A percentile compares a stretch with the other conserved stretches of the same genome.
These are phyloP conservation scores for Stephanocyclus meneghinianus DNA, from an alignment of 352 stramenopile species.

Conservation along the genomic window DNA sequence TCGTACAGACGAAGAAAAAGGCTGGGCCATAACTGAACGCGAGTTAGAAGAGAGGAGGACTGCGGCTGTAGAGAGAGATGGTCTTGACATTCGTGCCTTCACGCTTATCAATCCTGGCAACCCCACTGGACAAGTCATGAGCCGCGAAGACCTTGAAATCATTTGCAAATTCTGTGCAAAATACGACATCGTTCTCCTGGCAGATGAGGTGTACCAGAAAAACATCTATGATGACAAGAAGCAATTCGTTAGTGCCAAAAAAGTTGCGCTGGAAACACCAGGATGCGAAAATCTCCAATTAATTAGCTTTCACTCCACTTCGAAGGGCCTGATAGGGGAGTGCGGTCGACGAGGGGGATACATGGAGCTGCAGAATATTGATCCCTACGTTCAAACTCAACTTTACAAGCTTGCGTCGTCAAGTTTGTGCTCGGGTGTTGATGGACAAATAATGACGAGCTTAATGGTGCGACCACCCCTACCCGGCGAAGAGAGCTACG, in stretches of 20 bases:
- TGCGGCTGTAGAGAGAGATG: conserved; percentile 81
- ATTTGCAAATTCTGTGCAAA: conserved; percentile 92
- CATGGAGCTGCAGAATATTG: conserved; percentile 86
- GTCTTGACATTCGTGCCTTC: conserved; percentile 91
- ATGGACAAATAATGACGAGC: conserved; percentile 95
- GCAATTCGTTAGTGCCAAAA: conserved; percentile 94
- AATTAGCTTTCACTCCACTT: conserved; percentile 97
- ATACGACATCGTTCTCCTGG: conserved; percentile 86
- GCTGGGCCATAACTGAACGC: conserved; percentile 87
- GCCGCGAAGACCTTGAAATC: conserved; percentile 88
- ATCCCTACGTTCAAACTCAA: conserved; percentile 84
- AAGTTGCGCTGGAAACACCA: conserved; percentile 77
- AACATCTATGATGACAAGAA: conserved; percentile 94
- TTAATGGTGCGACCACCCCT: conserved; percentile 95
- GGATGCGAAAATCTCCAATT: conserved; percentile 90
- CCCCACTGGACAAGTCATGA: conserved; percentile 92
- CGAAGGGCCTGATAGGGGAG: conserved; percentile 98
- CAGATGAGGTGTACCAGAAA: conserved; percentile 96
- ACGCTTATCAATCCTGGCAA: conserved; percentile 99
- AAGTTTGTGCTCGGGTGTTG: conserved; percentile 94
- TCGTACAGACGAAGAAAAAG: conserved; percentile 85
- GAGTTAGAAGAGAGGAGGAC: conserved; percentile 85
- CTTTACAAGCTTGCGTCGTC: conserved; percentile 98
- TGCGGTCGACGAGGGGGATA: conserved; percentile 90
- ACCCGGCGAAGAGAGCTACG: conserved; percentile 79